Evolutionary conservation across 345 rosid genomes (phyloP), one percentile per base, ranked within the genome.

Genomic region (Garcia nutans): DNA sequence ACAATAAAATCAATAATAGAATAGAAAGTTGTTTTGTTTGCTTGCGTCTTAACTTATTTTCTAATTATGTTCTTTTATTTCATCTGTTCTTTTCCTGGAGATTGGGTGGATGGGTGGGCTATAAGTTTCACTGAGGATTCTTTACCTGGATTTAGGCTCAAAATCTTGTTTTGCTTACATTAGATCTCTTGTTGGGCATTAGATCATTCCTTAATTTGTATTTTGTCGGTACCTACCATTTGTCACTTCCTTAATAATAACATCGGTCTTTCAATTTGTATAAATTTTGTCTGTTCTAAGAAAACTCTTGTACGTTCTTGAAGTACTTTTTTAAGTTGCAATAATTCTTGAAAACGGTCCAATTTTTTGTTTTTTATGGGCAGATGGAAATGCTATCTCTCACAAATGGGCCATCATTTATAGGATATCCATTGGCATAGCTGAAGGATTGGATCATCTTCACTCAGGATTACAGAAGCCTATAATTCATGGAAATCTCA

Each of bases 381-480:
- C 86, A 91, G 97, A 87, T 82, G 90, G 88, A 65, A 86, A 75
- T 66, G 83, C 75, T 7, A 96, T 89, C 66, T 82, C 86, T 47
- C 84, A 69, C 61, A 87, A 83, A 78, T 91, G 97, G 97, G 74
- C 70, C 42, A 74, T 85, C 79, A 85, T 95, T 56, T 71, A 82
- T 50, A 80, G 79, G 60, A 91, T 92, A 71, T 86, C 93, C 6
- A 67, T 78, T 45, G 95, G 90, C 63, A 83, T 92, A 82, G 87
- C 93, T 55, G 87, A 67, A 82, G 99, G 92, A 52, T 75, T 95
- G 78, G 89, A 90, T 78, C 84, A 93, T 86, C 97, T 95, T 22
- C 97, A 92, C 60, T 84, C 89, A 24, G 91, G 89, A 77, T 81
- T 88, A 42, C 87, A 80, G 50, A 89, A 80, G 73, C 89, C 91